Conservation (phyloP, 495 filamentous ascomycete genomes). For the Aspergillus baeticus region DNA sequence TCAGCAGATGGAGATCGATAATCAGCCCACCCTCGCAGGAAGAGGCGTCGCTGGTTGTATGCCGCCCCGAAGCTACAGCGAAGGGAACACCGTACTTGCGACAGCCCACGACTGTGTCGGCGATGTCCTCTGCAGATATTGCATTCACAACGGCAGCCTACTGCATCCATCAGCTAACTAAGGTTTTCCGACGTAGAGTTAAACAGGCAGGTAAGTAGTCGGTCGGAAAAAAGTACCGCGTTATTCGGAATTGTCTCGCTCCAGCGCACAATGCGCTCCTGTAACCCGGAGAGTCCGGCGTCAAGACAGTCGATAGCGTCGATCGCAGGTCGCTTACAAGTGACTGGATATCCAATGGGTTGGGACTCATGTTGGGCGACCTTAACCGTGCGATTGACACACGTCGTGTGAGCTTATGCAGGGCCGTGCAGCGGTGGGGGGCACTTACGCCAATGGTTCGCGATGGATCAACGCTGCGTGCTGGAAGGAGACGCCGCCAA, state of each 20-base stretch:
- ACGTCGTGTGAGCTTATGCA: too few species aligned
- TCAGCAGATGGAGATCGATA: slow-evolving; percentile 48
- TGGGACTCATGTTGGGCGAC: neutral
- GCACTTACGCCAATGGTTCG: too few species aligned
- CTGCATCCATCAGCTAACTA: too few species aligned
- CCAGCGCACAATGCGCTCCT: neutral
- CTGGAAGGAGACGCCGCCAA: too few species aligned
- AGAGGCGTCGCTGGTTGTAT: slow-evolving; percentile 16
- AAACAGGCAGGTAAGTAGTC: too few species aligned
- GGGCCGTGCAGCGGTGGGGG: too few species aligned
- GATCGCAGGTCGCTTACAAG: neutral
- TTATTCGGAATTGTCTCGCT: neutral
- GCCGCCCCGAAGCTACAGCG: slow-evolving; percentile 18
- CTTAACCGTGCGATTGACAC: too few species aligned
- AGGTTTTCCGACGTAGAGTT: too few species aligned
- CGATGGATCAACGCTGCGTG: too few species aligned
- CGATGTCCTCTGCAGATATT: neutral
- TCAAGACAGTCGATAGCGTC: neutral
- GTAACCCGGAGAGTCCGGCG: neutral
- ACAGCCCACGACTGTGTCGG: neutral
- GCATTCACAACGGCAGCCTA: neutral
- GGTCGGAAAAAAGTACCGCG: neutral
- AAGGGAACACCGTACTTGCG: slow-evolving; percentile 15
- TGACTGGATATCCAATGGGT: neutral
- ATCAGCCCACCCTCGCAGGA: slow-evolving; percentile 38